These are phyloP conservation scores for Discostella stelligera DNA, from an alignment of 352 stramenopile genomes.

Conservation along the genomic window DNA sequence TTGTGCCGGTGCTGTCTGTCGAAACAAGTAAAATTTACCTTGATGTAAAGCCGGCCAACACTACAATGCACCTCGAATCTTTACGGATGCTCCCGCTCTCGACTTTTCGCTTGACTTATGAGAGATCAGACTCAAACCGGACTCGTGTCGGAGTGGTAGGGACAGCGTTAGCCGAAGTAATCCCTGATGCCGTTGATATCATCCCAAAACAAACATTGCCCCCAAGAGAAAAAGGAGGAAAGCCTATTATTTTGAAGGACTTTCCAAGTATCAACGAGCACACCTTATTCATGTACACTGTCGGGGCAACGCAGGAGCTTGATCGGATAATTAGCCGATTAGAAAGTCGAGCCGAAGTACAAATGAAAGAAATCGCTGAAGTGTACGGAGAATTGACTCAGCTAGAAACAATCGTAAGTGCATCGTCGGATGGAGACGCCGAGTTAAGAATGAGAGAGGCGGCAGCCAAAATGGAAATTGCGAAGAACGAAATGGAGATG, in stretches of 20 bases:
- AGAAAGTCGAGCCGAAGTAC: constrained; percentile 30
- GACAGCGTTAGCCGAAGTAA: constrained; percentile 23
- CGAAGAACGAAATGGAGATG: constrained; percentile 33
- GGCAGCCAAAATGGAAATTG: constrained; percentile 41
- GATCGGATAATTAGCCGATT: constrained; percentile 66
- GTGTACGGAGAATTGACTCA: constrained; percentile 34
- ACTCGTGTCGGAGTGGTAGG: constrained; percentile 33
- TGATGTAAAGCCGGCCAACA: constrained; percentile 40
- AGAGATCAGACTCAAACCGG: constrained; percentile 27
- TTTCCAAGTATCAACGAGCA: constrained; percentile 88
- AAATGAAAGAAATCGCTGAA: constrained; percentile 43
- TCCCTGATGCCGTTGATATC: constrained; percentile 55
- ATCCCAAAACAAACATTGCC: constrained; percentile 42
- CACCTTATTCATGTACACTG: constrained; percentile 89
- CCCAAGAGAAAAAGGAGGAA: constrained; percentile 33
- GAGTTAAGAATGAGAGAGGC: constrained; percentile 46
- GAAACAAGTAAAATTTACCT: constrained; percentile 46
- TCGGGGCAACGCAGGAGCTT: constrained; percentile 88
- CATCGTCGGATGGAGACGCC: constrained; percentile 26
- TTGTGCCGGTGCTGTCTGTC: background rate
- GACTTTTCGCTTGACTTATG: constrained; percentile 44
- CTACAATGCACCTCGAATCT: constrained; percentile 37
- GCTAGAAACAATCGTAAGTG: constrained; percentile 41
- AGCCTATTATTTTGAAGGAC: constrained; percentile 83
- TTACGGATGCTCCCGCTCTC: constrained; percentile 36